Conservation (phyloP, 257 asterid genomes). For the Solanum pennellii region DNA sequence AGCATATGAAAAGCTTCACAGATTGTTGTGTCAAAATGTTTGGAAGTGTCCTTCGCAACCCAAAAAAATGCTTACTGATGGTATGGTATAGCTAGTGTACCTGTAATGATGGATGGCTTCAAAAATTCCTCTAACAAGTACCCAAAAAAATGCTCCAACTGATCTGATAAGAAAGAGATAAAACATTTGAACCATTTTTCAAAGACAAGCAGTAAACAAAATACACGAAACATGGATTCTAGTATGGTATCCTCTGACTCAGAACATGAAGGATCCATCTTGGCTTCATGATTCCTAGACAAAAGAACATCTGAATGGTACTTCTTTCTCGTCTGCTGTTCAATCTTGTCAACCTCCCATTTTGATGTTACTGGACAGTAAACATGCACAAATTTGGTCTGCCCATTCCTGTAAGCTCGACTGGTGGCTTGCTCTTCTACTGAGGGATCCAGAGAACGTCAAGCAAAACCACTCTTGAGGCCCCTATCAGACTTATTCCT, state of each 20-base stretch:
- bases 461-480: conserved; percentile 67
- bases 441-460: conserved; percentile 73
- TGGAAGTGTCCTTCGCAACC: too few relatives aligned
- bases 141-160: background rate
- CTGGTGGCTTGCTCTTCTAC: conserved; percentile 63
- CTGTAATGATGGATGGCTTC: background rate
- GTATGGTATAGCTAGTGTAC: background rate
- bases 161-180: background rate
- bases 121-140: background rate
- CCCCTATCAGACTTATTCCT: conserved; percentile 44
- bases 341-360: conserved; percentile 38
- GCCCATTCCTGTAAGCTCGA: conserved; percentile 76
- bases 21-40: too few relatives aligned
- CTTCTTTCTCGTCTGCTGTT: conserved; percentile 31
- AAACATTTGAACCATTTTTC: background rate
- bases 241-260: conserved; percentile 32
- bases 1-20: too few relatives aligned
- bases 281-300: conserved; percentile 1
- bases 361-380: conserved; percentile 42
- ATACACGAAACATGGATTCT: background rate
- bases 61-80: background rate
- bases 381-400: conserved; percentile 46
- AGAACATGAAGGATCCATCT: background rate
- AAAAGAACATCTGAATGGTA: conserved; percentile 43
- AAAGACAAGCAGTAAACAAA: background rate